Conservation (phyloP, 2,329 filamentous ascomycete genomes). For the Amesomyces nigricolor region DNA sequence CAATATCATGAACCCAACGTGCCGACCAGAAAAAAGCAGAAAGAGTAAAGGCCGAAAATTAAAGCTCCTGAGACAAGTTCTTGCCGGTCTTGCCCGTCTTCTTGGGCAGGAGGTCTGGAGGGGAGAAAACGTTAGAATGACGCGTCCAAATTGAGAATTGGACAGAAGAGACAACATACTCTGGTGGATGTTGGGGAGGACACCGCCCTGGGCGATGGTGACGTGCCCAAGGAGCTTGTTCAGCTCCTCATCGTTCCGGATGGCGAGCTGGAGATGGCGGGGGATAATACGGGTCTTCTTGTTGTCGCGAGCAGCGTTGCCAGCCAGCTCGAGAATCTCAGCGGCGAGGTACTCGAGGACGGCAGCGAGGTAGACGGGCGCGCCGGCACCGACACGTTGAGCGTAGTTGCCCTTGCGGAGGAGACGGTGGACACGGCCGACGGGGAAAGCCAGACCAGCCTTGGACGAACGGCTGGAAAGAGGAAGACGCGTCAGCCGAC, state of each 20-base stretch:
- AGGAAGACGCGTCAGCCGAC: slow-evolving; percentile 29
- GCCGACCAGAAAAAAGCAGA: slow-evolving; percentile 57
- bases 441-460: slow-evolving; percentile 97
- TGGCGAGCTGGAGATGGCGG: slow-evolving; percentile 96
- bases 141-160: not conserved
- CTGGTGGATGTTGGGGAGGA: slow-evolving; percentile 94
- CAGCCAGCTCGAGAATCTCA: slow-evolving; percentile 97
- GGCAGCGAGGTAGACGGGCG: slow-evolving; percentile 92
- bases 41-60: slow-evolving; percentile 40
- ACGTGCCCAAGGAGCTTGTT: slow-evolving; percentile 97
- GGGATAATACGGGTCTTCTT: slow-evolving; percentile 99
- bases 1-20: slow-evolving; percentile 75
- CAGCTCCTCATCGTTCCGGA: slow-evolving; percentile 98
- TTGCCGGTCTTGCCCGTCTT: slow-evolving; percentile 95
- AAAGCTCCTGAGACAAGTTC: slow-evolving; percentile 91
- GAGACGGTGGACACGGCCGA: slow-evolving; percentile 98
- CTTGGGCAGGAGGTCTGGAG: slow-evolving; percentile 90
- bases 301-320: slow-evolving; percentile 98
- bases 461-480: slow-evolving; percentile 84
- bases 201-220: slow-evolving; percentile 95
- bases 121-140: slow-evolving; percentile 23
- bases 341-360: slow-evolving; percentile 98
- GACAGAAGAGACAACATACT: slow-evolving; percentile 55
- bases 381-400: slow-evolving; percentile 97
- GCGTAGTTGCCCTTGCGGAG: slow-evolving; percentile 99